A percentile compares a stretch with the other conserved stretches of the same genome.
These are phyloP conservation scores for Nannochloropsis oceanica DNA, from an alignment of 108 stramenopile genomes.

Conservation along the genomic window DNA sequence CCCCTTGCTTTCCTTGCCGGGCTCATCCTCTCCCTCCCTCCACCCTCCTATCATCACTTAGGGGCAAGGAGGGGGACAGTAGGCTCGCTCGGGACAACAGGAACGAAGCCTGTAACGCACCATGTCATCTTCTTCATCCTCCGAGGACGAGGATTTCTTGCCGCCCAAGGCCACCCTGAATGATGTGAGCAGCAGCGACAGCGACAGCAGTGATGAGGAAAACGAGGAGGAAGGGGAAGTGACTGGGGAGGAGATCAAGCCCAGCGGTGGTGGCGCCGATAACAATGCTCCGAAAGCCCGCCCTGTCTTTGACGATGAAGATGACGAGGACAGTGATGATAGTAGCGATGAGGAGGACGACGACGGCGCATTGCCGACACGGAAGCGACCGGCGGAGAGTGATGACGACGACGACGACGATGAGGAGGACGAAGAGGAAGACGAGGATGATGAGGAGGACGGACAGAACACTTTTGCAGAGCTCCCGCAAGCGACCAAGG, in stretches of 20 bases:
- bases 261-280: too few relatives aligned
- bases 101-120: not conserved
- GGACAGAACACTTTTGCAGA: not conserved
- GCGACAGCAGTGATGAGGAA: too few relatives aligned
- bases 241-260: too few relatives aligned
- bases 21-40: not conserved
- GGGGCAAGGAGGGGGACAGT: not conserved
- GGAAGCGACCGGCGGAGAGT: not conserved
- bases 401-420: not conserved
- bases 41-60: not conserved
- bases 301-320: not conserved
- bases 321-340: not conserved
- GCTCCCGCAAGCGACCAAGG: not conserved
- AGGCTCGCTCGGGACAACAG: not conserved
- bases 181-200: too few relatives aligned
- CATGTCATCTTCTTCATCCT: not conserved
- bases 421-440: not conserved
- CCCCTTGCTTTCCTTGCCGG: not conserved
- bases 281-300: too few relatives aligned
- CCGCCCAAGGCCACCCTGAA: not conserved
- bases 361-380: not conserved
- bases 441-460: not conserved
- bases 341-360: not conserved
- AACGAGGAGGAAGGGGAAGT: too few relatives aligned
- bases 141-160: not conserved